phyloP scores from a whole-genome alignment of 768 basidiomycete genomes.

The Termitomyces sp. region DNA sequence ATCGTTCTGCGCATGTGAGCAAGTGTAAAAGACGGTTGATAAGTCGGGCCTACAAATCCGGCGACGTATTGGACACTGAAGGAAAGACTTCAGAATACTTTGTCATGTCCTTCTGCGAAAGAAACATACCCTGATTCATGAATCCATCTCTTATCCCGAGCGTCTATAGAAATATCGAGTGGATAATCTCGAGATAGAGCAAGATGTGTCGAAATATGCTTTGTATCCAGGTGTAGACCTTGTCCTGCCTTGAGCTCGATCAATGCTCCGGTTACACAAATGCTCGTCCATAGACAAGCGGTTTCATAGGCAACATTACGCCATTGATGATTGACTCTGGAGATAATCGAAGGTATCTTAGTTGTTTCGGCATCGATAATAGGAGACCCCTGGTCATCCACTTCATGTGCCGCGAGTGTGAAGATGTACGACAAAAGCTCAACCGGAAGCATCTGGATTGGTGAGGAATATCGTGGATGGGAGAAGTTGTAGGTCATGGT shows the following conservation, averaged over 20 bases:
- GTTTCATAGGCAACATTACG: constrained; percentile 42
- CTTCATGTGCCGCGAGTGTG: constrained; percentile 34
- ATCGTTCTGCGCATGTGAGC: constrained; percentile 40
- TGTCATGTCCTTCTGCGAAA: constrained; percentile 4
- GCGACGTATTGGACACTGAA: constrained; percentile 18
- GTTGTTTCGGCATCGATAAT: constrained; percentile 35
- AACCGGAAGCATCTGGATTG: constrained; percentile 42
- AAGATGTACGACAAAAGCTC: constrained; percentile 58
- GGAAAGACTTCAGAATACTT: not conserved
- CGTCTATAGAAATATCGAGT: constrained; percentile 53
- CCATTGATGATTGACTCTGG: constrained; percentile 49
- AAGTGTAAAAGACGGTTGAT: constrained; percentile 33
- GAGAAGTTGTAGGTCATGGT: no score
- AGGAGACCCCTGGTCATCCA: constrained; percentile 16
- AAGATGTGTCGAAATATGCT: constrained; percentile 35
- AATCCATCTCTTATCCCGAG: constrained; percentile 53
- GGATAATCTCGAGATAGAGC: constrained; percentile 41
- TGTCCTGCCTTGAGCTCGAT: constrained; percentile 18
- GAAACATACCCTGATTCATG: constrained; percentile 40
- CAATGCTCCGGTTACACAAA: constrained; percentile 46
- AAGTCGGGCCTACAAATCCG: constrained; percentile 20
- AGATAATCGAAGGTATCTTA: constrained; percentile 37
- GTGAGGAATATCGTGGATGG: constrained; percentile 6
- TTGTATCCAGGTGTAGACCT: constrained; percentile 23
- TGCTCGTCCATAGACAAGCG: constrained; percentile 47